These are phyloP conservation scores for Fagopyrum tataricum DNA, from an alignment of 148 eudicot species.

Conservation along the genomic window DNA sequence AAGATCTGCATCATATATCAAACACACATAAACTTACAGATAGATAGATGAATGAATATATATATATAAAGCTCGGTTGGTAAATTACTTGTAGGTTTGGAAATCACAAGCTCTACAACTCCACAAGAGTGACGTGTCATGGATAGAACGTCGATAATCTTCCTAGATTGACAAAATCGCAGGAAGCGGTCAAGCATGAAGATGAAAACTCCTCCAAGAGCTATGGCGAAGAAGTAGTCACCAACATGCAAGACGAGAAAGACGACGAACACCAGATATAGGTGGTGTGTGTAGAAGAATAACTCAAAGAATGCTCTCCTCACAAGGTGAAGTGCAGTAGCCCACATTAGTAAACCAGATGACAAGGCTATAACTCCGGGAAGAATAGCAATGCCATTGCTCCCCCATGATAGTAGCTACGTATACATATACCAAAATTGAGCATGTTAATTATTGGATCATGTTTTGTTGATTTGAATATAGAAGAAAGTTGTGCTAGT, in stretches of 20 bases:
- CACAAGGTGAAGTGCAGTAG: constrained; percentile 25
- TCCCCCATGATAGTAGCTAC: constrained; percentile 32
- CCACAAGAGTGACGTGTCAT: constrained; percentile 72
- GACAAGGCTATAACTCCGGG: constrained; percentile 35
- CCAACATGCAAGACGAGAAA: constrained; percentile 45
- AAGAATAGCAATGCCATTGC: constrained; percentile 18
- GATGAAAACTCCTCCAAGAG: constrained; percentile 39
- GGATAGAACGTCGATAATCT: constrained; percentile 59
- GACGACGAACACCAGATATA: constrained; percentile 41
- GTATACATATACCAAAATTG: not conserved
- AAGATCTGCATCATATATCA: constrained; percentile 40
- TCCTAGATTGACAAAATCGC: constrained; percentile 40
- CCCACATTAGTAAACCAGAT: constrained; percentile 36
- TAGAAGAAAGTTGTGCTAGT: not conserved
- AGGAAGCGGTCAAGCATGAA: constrained; percentile 44
- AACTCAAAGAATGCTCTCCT: constrained; percentile 37
- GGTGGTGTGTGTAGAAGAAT: constrained; percentile 48
- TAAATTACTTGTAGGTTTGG: constrained; percentile 62
- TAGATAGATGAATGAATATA: not conserved
- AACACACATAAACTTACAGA: not conserved
- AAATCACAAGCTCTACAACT: constrained; percentile 58
- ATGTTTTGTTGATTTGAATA: not conserved
- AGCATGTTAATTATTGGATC: too few relatives aligned
- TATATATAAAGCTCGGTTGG: not conserved
- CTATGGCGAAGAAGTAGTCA: constrained; percentile 20